Percentiles rank a stretch among this genome's conserved stretches.
These are phyloP conservation scores for Fulvia fulva DNA, from an alignment of 2,329 filamentous ascomycete species.

Conservation along the genomic window DNA sequence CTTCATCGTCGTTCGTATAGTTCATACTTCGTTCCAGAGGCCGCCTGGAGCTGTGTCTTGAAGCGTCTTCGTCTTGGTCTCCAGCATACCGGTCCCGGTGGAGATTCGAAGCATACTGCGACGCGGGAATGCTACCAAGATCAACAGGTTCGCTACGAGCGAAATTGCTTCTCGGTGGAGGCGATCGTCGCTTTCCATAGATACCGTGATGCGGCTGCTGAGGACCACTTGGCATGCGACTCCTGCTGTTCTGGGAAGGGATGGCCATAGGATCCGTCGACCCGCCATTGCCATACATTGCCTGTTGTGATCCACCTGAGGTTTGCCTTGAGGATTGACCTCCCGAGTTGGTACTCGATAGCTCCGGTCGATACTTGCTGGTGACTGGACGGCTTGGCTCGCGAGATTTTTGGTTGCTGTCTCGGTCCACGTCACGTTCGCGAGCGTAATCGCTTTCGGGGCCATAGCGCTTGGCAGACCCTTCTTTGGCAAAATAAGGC, in stretches of 20 bases:
- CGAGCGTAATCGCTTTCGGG: slow-evolving; percentile 11
- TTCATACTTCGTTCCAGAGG: slow-evolving; percentile 9
- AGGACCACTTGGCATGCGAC: slow-evolving; percentile 19
- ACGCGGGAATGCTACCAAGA: slow-evolving; percentile 22
- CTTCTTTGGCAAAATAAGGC: slow-evolving; percentile 59
- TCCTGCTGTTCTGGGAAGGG: slow-evolving; percentile 18
- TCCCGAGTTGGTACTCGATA: neutral
- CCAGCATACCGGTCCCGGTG: slow-evolving; percentile 22
- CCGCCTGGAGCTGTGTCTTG: slow-evolving; percentile 12
- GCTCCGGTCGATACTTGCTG: slow-evolving; percentile 14
- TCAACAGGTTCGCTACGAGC: slow-evolving; percentile 26
- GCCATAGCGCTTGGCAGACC: slow-evolving; percentile 54
- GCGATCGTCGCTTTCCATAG: slow-evolving; percentile 23
- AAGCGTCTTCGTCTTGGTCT: slow-evolving; percentile 15
- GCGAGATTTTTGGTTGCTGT: slow-evolving; percentile 8
- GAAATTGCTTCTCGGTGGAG: slow-evolving; percentile 22
- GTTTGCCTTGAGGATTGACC: slow-evolving; percentile 11
- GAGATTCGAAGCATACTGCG: slow-evolving; percentile 27
- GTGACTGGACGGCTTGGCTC: slow-evolving; percentile 15
- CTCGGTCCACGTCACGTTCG: slow-evolving; percentile 19
- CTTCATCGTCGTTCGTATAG: slow-evolving; percentile 19
- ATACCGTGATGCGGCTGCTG: slow-evolving; percentile 15
- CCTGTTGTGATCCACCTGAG: slow-evolving; percentile 15
- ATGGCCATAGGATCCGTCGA: slow-evolving; percentile 22
- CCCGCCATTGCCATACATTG: slow-evolving; percentile 9